phyloP scores from a whole-genome alignment of 2,329 filamentous ascomycete genomes.

The Penicillium sp. region DNA sequence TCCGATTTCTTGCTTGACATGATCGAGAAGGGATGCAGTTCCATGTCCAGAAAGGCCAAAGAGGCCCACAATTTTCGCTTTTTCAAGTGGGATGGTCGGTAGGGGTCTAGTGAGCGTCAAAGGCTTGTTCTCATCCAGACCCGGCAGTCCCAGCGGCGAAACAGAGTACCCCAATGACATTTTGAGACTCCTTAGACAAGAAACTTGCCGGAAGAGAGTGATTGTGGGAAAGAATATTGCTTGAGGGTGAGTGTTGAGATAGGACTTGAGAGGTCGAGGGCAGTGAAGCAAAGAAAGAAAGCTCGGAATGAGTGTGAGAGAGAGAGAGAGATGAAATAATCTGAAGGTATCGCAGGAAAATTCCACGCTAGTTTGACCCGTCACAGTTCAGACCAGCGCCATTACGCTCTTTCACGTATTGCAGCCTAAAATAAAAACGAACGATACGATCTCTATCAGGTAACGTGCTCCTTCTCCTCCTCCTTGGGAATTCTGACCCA shows the following conservation, averaged over 20 bases:
- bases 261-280: not conserved
- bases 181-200: not conserved
- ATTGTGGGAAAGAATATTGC: not conserved
- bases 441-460: slow-evolving; percentile 11
- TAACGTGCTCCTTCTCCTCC: slow-evolving; percentile 42
- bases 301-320: not conserved
- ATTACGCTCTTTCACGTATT: no score
- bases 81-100: not conserved
- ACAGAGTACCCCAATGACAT: not conserved
- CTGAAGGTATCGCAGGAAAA: not conserved
- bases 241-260: not conserved
- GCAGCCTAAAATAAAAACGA: not conserved
- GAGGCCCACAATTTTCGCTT: not conserved
- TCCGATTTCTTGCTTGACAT: not conserved
- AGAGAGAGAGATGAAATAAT: not conserved
- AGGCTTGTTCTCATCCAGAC: not conserved
- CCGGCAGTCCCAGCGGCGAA: not conserved
- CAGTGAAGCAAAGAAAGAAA: not conserved
- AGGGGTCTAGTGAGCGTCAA: not conserved
- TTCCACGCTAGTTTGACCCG: not conserved
- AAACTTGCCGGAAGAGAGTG: not conserved
- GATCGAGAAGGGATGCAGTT: not conserved
- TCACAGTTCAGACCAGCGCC: no score
- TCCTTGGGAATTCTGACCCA: slow-evolving; percentile 51
- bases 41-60: not conserved